phyloP scores from a whole-genome alignment of 768 basidiomycete species.

The Russula lepida region DNA sequence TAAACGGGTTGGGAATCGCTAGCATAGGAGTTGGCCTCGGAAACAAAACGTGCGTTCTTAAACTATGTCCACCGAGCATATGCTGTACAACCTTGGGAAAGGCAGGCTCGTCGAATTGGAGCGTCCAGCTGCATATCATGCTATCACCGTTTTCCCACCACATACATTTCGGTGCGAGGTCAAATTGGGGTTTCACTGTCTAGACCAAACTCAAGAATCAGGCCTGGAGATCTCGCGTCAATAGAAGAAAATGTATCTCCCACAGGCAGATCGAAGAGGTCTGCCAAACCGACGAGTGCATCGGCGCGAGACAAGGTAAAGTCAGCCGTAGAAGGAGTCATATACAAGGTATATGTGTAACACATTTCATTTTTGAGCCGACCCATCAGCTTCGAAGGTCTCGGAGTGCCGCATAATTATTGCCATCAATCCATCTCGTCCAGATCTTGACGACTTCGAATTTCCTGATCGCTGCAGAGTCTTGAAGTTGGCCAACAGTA shows the following conservation, averaged over 20 bases:
- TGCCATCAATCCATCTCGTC: conserved; percentile 60
- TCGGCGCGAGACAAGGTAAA: conserved; percentile 15
- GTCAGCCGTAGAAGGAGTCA: conserved; percentile 61
- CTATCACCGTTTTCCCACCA: conserved; percentile 63
- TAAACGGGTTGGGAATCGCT: conserved; percentile 63
- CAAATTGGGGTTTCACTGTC: not conserved
- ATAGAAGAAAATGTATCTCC: conserved; percentile 63
- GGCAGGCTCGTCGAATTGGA: conserved; percentile 79
- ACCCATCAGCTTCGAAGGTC: conserved; percentile 38
- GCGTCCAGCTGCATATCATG: conserved; percentile 72
- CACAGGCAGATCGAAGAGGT: conserved; percentile 31
- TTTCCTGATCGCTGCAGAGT: conserved; percentile 79
- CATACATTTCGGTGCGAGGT: conserved; percentile 66
- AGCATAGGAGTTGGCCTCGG: conserved; percentile 80
- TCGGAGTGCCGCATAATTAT: conserved; percentile 76
- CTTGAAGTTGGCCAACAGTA: conserved; percentile 85
- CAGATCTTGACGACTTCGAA: conserved; percentile 56
- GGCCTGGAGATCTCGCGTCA: conserved; percentile 82
- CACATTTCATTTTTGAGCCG: not conserved
- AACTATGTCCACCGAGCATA: not conserved
- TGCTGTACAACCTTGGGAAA: conserved; percentile 27
- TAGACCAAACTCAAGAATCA: conserved; percentile 24
- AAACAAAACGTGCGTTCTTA: conserved; percentile 65
- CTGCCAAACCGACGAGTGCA: conserved; percentile 42
- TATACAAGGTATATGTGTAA: conserved; percentile 56